Evolutionary conservation across 139 green algal species (phyloP), one percentile per base, ranked within the genome.

Genomic region (Coccomyxa sp.): DNA sequence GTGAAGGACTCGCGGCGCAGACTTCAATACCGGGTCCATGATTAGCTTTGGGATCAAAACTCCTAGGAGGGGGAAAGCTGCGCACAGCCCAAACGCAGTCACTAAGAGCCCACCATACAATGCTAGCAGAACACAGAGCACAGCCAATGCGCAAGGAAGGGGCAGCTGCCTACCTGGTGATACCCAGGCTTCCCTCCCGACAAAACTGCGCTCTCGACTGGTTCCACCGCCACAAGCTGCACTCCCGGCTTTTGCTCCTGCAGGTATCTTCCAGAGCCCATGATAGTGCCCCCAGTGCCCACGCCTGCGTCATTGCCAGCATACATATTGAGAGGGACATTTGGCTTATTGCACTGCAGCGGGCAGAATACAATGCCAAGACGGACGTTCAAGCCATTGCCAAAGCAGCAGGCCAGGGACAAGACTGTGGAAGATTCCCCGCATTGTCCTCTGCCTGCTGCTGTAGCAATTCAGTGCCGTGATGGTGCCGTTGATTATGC

Each of bases 201-300:
- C 39, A 99, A 89, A 55, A 99, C 92, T 18, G 91, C 78, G 36
- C 88, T 95, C 90, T 99, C 96, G 0, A 83, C 78, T 8, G 96
- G 96, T 91, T 99, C 96, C 72, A 99, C 96, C 33, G 93, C 96
- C 18, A 99, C 87, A 16, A 99, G 81, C 88, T 97, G 84, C 68
- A 97, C 44, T 29, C 90, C 81, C 9, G 94, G 89, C 77, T 99
- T 99, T 82, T 94, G 88, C 85, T 95, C 88, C 82, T 95, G 95
- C n/a, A 99, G 92, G 90, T 93, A 99, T 31, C 86, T 81, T 8
- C 96, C 96, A 6, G 83, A 81, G 18, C 96, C 95, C 37, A 93
- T 98, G 87, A 99, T 98, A 68, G 96, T 99, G 70, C 96, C 96
- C 40, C 96, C 96, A 0, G 96, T 99, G 75, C 96, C 96, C 69